A percentile compares a stretch with the other conserved stretches of the same genome.
These are phyloP conservation scores for Eremothecium coryli DNA, from an alignment of 1,139 yeast species.

Conservation along the genomic window DNA sequence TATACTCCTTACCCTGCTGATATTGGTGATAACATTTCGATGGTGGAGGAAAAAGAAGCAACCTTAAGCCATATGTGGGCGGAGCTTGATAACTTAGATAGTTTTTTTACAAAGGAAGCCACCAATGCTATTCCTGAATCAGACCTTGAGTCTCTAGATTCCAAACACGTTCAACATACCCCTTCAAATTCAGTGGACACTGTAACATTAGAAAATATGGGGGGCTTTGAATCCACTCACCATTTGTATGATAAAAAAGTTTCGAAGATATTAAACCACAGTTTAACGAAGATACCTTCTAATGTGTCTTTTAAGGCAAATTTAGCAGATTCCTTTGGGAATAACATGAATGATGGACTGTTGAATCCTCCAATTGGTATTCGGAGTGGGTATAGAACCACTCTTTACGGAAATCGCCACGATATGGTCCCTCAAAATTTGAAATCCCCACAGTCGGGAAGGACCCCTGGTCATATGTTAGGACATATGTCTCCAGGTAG, in stretches of 20 bases:
- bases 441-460: conserved; percentile 10
- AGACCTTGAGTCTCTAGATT: conserved; percentile 8
- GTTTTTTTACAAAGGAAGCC: conserved; percentile 83
- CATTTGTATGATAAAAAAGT: conserved; percentile 74
- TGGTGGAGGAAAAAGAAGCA: conserved; percentile 49
- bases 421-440: conserved; percentile 11
- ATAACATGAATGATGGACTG: conserved; percentile 22
- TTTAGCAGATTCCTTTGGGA: conserved; percentile 51
- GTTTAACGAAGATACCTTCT: conserved; percentile 68
- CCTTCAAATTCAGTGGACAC: conserved; percentile 48
- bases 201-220: conserved; percentile 36
- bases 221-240: conserved; percentile 62
- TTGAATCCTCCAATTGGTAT: conserved; percentile 19
- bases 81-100: conserved; percentile 87
- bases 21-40: conserved; percentile 34
- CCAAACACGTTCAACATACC: conserved; percentile 29
- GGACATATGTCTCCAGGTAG: conserved; percentile 11
- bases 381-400: conserved; percentile 14
- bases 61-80: conserved; percentile 93
- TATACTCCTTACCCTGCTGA: conserved; percentile 25
- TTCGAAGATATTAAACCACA: conserved; percentile 61
- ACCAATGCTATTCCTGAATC: conserved; percentile 10
- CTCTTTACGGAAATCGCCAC: conserved; percentile 12
- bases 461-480: conserved; percentile 17
- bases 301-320: conserved; percentile 68